Evolutionary conservation across 352 stramenopile species (phyloP), one percentile per base, ranked within the genome.

Genomic region (Globisporangium heterothallicum): DNA sequence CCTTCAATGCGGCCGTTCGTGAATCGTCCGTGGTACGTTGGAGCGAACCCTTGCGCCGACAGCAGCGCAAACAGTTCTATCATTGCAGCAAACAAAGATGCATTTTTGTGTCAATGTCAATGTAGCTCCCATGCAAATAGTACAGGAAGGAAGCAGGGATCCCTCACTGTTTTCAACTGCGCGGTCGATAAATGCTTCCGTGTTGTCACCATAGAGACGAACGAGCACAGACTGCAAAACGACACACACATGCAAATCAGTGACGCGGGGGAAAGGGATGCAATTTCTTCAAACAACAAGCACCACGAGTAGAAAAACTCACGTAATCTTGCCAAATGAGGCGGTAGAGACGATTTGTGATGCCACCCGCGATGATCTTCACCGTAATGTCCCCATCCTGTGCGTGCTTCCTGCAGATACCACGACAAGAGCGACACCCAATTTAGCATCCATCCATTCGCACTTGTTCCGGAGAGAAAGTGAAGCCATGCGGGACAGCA

Each of bases 301-400:
- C 2, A 24, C 43, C 16, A 54, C 19, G n/a, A 44, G 22, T 12
- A 38, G 12, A n/a, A 4, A 26, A 24, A 47, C 59, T 49, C 51
- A 80, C 72, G 61, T 83, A 66, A 45, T 85, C 78, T 18, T 70
- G 45, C 66, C 71, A 92, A 21, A 71, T 66, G 49, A 97, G 69
- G 19, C 85, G 84, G 71, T 95, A 97, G 21, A 98, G 79, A 52
- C 84, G 76, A 60, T 98, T 98, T 13, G 92, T 98, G 68, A 98
- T 97, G 41, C 92, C 92, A 40, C 92, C 92, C 41, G 76, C 75
- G 43, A 92, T 86, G 62, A 92, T 89, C 58, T 91, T 92, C 64
- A 94, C 75, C 7, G 56, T 64, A 44, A 95, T 93, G 29, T 90
- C 66, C 22, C 81, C 68, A 26, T 75, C 71, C 16, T 49, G 9